A percentile compares a stretch with the other conserved stretches of the same genome.
These are phyloP conservation scores for Pseudogymnoascus destructans DNA, from an alignment of 2,329 filamentous ascomycete genomes.

Conservation along the genomic window DNA sequence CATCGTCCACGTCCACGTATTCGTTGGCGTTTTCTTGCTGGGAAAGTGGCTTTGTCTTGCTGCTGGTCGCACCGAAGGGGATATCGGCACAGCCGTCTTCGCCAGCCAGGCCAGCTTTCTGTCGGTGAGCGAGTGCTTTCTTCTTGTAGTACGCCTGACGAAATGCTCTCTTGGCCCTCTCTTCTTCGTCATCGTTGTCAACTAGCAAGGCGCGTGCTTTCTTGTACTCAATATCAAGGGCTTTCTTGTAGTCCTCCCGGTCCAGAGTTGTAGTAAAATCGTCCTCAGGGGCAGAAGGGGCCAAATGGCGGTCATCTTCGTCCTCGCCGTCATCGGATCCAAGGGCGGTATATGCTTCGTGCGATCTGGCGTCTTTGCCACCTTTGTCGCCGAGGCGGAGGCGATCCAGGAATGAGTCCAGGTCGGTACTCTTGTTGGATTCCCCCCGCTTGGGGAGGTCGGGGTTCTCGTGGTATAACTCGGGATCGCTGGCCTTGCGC, in stretches of 20 bases:
- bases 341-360: background rate
- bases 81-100: background rate
- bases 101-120: background rate
- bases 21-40: background rate
- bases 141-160: background rate
- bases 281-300: background rate
- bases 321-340: background rate
- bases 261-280: background rate
- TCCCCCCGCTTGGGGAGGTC: background rate
- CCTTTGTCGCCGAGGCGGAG: background rate
- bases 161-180: background rate
- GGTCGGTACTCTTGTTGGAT: background rate
- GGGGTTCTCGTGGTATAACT: background rate
- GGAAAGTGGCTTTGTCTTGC: background rate
- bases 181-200: background rate
- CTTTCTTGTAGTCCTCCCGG: background rate
- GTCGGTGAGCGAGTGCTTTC: background rate
- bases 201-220: background rate
- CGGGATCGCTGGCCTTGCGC: background rate
- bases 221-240: background rate
- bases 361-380: background rate
- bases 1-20: background rate
- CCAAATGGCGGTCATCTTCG: background rate
- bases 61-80: background rate
- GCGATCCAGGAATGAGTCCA: constrained; percentile 2